Conservation (phyloP, 768 basidiomycete genomes). For the Jaapia argillacea region DNA sequence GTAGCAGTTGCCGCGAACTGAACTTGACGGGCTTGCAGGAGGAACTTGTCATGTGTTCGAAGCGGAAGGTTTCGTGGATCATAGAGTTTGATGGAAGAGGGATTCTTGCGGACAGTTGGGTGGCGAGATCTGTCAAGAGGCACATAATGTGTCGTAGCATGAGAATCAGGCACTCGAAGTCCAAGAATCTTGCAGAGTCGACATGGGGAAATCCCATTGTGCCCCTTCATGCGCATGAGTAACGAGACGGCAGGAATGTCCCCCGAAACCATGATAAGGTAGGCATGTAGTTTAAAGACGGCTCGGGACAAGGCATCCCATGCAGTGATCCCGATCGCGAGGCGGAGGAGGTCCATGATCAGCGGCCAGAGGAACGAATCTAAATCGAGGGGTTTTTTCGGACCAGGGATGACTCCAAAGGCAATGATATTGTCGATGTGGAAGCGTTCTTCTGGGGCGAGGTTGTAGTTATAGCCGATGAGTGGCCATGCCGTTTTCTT, state of each 20-base stretch:
- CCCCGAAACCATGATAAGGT: constrained; percentile 19
- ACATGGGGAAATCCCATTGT: constrained; percentile 27
- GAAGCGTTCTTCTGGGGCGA: constrained; percentile 27
- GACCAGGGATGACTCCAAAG: constrained; percentile 36
- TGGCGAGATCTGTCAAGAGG: constrained; percentile 15
- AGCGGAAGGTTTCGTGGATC: constrained; percentile 9
- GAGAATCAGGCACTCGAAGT: constrained; percentile 9
- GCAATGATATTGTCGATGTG: constrained; percentile 25
- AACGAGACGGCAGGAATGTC: constrained; percentile 23
- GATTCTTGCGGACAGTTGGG: constrained; percentile 7
- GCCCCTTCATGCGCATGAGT: constrained; percentile 29
- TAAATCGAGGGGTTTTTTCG: constrained; percentile 28
- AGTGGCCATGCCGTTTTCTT: constrained; percentile 29
- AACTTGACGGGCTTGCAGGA: constrained; percentile 6
- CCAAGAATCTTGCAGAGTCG: constrained; percentile 26
- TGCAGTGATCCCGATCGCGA: constrained; percentile 27
- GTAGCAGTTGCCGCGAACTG: constrained; percentile 3
- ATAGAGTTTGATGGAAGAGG: constrained; percentile 4
- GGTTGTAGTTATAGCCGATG: constrained; percentile 31
- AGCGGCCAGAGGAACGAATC: constrained; percentile 28
- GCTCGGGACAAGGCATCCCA: constrained; percentile 17
- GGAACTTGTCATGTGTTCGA: constrained; percentile 9
- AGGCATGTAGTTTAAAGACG: constrained; percentile 20
- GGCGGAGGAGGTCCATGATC: constrained; percentile 22
- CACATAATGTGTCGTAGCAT: constrained; percentile 16